Evolutionary conservation across 1,284 basidiomycete species (phyloP).

Genomic region (Ceratobasidium sp.): DNA sequence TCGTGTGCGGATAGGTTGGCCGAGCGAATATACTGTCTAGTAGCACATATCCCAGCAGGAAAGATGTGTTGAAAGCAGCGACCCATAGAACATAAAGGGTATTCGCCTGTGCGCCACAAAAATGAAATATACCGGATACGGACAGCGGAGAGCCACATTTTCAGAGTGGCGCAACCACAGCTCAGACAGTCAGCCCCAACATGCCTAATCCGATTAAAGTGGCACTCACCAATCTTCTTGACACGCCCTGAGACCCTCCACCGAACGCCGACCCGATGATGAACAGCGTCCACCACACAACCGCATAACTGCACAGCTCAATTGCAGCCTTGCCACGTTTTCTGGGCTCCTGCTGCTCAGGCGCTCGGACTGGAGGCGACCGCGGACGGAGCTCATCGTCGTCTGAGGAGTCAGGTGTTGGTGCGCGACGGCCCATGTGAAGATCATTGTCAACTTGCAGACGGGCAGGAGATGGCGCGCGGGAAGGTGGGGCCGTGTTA

Average conservation of each 20-base stretch:
- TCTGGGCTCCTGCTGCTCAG: conserved; percentile 53
- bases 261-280: conserved; percentile 61
- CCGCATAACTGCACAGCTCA: conserved; percentile 81
- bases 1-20: conserved; percentile 53
- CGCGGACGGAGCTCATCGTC: conserved; percentile 31
- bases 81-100: conserved; percentile 92
- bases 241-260: conserved; percentile 66
- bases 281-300: conserved; percentile 82
- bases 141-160: conserved; percentile 10
- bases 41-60: conserved; percentile 84
- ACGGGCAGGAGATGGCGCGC: conserved; percentile 28
- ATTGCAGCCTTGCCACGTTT: conserved; percentile 79
- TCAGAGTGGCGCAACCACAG: neutral
- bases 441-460: conserved; percentile 26
- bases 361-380: neutral
- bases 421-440: conserved; percentile 28
- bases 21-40: conserved; percentile 80
- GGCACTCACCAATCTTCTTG: conserved; percentile 76
- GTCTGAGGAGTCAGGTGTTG: conserved; percentile 33
- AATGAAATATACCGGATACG: neutral
- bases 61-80: conserved; percentile 89
- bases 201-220: conserved; percentile 53
- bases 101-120: conserved; percentile 74
- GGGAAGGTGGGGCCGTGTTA: conserved; percentile 14
- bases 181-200: neutral